Evolutionary conservation across 768 basidiomycete genomes (phyloP).

Genomic region (Mycena vulgaris): DNA sequence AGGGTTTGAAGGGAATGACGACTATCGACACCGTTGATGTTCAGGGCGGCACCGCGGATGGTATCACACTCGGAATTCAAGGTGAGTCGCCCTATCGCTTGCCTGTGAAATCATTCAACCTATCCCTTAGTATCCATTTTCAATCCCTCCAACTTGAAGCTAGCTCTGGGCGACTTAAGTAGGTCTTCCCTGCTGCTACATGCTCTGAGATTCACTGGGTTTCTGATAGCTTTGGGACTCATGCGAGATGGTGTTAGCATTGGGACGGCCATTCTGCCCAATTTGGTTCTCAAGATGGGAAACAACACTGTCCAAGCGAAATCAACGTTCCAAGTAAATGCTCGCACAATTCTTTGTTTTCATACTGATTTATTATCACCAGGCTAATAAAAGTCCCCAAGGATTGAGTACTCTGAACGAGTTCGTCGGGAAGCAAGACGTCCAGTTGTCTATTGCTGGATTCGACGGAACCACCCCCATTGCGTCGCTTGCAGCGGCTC

Average conservation of each 20-base stretch:
- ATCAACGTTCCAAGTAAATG: slow-evolving; percentile 65
- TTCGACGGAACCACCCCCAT: slow-evolving; percentile 73
- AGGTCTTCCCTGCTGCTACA: slow-evolving; percentile 41
- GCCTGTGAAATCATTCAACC: slow-evolving; percentile 8
- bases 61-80: slow-evolving; percentile 71
- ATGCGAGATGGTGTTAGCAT: slow-evolving; percentile 64
- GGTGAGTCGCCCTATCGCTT: slow-evolving; percentile 52
- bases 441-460: slow-evolving; percentile 69
- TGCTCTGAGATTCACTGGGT: not conserved
- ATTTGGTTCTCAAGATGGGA: slow-evolving; percentile 71
- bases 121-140: slow-evolving; percentile 64
- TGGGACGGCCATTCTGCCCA: slow-evolving; percentile 75
- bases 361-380: slow-evolving; percentile 21
- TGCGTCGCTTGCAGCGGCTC: slow-evolving; percentile 71
- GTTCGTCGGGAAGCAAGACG: slow-evolving; percentile 76
- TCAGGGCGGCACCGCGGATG: slow-evolving; percentile 71
- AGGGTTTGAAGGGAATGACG: slow-evolving; percentile 71
- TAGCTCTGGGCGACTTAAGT: slow-evolving; percentile 77
- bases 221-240: slow-evolving; percentile 67
- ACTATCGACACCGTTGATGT: slow-evolving; percentile 76
- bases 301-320: slow-evolving; percentile 69
- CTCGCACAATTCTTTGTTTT: not conserved
- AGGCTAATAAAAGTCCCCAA: slow-evolving; percentile 74
- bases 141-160: slow-evolving; percentile 79
- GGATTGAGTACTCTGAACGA: slow-evolving; percentile 76